These are phyloP conservation scores for Gaertneriomyces sp. DNA, from an alignment of 192 early-diverging fungal species.

Conservation along the genomic window DNA sequence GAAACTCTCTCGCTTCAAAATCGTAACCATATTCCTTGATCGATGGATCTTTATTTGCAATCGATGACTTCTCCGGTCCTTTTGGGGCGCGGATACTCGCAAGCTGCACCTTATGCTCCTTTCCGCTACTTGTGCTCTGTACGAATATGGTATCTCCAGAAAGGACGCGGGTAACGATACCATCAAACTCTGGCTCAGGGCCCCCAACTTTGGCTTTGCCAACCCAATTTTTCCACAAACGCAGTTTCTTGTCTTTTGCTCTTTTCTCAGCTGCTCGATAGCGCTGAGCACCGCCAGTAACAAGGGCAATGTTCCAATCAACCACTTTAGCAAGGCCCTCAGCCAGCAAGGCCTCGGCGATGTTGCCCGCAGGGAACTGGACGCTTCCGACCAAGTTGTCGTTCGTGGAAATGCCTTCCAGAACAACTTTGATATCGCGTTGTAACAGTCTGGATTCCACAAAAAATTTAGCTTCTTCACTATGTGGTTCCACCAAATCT, in stretches of 20 bases:
- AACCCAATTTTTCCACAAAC: conserved; percentile 83
- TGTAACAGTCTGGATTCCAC: conserved; percentile 87
- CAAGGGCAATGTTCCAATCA: conserved; percentile 78
- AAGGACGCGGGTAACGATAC: conserved; percentile 57
- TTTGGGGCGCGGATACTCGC: conserved; percentile 65
- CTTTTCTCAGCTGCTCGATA: conserved; percentile 75
- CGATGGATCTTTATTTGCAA: conserved; percentile 45
- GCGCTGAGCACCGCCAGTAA: conserved; percentile 66
- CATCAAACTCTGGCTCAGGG: conserved; percentile 57
- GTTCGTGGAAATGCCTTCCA: conserved; percentile 71
- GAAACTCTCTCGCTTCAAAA: conserved; percentile 82
- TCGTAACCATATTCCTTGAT: conserved; percentile 74
- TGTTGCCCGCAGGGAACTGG: conserved; percentile 79
- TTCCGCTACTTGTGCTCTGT: conserved; percentile 32
- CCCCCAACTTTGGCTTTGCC: conserved; percentile 51
- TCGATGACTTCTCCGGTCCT: conserved; percentile 30
- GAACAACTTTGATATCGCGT: conserved; percentile 78
- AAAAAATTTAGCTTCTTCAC: conserved; percentile 91
- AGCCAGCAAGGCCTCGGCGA: conserved; percentile 78
- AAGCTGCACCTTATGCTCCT: conserved; percentile 59
- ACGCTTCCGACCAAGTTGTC: conserved; percentile 76
- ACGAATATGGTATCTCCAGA: conserved; percentile 59
- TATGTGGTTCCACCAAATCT: conserved; percentile 80
- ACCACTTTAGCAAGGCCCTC: conserved; percentile 81
- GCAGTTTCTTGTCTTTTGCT: conserved; percentile 73